Evolutionary conservation across 2,329 filamentous ascomycete genomes (phyloP), one percentile per base, ranked within the genome.

Genomic region (Cryphonectria radicalis): DNA sequence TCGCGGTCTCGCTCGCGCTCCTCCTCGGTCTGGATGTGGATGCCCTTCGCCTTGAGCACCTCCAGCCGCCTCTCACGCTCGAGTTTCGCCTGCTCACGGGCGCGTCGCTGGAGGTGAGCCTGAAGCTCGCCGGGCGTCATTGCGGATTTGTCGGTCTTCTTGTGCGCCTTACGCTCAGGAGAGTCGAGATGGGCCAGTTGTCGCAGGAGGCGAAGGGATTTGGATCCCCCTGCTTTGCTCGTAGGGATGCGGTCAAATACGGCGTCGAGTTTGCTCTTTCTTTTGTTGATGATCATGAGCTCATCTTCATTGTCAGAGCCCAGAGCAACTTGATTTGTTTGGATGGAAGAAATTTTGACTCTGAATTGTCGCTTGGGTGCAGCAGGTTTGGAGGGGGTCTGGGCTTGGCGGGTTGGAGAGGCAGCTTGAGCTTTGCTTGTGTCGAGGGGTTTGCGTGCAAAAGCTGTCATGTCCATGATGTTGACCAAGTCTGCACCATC

Each of bases 1-100:
- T 92, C 90, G 80, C 94, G 89, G 78, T 97, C 92, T 46, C 89
- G 73, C 77, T 95, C 92, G 28, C 93, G 90, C 79, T 99, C 95
- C 80, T 98, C 95, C 2, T 91, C 89, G 0, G 93, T 97, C 79
- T 95, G 92, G 25, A 98, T 85, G 35, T 92, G 84, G 37, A 98
- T 87, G 10, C 96, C 96, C 80, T 92, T 94, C 14, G 92, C 91
- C 77, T 89, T 90, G 57, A 99, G 86, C 75, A 91, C 87, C 70
- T 93, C 90, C 28, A 98, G 87, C 69, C 91, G 91, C 75, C 93
- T 91, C 72, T 93, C 89, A 68, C 93, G 90, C 79, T 96, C 94
- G 59, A 88, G 81, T 72, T 90, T 90, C 62, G 94, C 95, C 80
- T 99, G 96, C 72, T 92, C 87, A 62, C 93, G 90, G 7, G 94